A percentile compares a stretch with the other conserved stretches of the same genome.
These are phyloP conservation scores for Calocybe cyanea DNA, from an alignment of 768 basidiomycete genomes.

Conservation along the genomic window DNA sequence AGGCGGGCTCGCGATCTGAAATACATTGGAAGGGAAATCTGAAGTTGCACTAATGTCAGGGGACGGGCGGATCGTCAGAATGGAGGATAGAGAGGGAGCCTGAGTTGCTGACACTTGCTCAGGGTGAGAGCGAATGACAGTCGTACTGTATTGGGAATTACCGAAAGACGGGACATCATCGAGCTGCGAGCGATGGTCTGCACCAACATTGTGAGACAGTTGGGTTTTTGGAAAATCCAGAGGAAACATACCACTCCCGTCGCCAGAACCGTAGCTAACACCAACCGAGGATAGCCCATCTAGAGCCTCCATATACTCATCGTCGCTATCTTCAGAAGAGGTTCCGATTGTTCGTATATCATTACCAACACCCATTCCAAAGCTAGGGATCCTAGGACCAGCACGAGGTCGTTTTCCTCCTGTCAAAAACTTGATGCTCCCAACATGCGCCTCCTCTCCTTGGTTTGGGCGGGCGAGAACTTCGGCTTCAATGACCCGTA, in stretches of 20 bases:
- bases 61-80: slow-evolving; percentile 64
- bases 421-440: slow-evolving; percentile 81
- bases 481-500: slow-evolving; percentile 80
- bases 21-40: slow-evolving; percentile 33
- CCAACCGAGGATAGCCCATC: slow-evolving; percentile 48
- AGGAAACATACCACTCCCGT: slow-evolving; percentile 31
- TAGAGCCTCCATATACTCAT: slow-evolving; percentile 64
- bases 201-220: slow-evolving; percentile 12
- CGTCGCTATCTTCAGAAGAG: slow-evolving; percentile 58
- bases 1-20: slow-evolving; percentile 20
- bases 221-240: background rate
- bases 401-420: slow-evolving; percentile 54
- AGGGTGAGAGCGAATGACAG: slow-evolving; percentile 54
- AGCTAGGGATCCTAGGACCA: slow-evolving; percentile 82
- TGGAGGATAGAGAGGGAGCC: slow-evolving; percentile 61
- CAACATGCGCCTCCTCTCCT: slow-evolving; percentile 70
- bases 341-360: slow-evolving; percentile 43
- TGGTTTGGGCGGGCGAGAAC: slow-evolving; percentile 66
- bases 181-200: slow-evolving; percentile 56
- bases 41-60: slow-evolving; percentile 46
- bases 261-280: slow-evolving; percentile 45
- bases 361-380: slow-evolving; percentile 68
- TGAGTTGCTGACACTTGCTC: slow-evolving; percentile 33
- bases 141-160: slow-evolving; percentile 65
- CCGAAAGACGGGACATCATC: slow-evolving; percentile 26